Conservation (phyloP, 2,329 filamentous ascomycete genomes). For the Albophoma yamanashiensis region DNA sequence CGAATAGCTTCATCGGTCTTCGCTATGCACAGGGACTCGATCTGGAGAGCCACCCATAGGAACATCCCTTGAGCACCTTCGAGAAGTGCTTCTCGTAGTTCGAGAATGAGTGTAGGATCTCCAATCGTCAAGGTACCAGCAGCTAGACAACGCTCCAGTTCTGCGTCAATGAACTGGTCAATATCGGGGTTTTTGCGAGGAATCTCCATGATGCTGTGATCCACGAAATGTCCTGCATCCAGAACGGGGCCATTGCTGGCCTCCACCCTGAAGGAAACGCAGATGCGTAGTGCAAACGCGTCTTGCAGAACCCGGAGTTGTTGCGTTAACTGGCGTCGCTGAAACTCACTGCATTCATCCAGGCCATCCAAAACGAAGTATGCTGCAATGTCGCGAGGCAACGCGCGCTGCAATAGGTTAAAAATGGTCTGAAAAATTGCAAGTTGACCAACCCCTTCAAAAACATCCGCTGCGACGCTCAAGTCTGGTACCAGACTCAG, state of each 20-base stretch:
- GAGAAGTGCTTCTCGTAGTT: slow-evolving; percentile 8
- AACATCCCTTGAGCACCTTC: slow-evolving; percentile 25
- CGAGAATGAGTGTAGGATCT: not conserved
- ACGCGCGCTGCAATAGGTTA: not conserved
- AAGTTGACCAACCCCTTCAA: not conserved
- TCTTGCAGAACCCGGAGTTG: not conserved
- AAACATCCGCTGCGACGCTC: not conserved
- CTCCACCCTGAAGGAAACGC: not conserved
- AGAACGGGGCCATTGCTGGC: not conserved
- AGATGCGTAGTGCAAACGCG: not conserved
- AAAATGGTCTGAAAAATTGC: not conserved
- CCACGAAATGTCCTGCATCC: not conserved
- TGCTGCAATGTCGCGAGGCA: not conserved
- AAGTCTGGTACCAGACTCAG: not conserved
- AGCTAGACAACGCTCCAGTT: not conserved
- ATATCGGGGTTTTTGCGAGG: not conserved
- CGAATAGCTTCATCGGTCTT: slow-evolving; percentile 24
- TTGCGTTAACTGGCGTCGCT: not conserved
- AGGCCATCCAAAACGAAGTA: not conserved
- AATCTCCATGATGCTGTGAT: not conserved
- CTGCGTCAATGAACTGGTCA: not conserved
- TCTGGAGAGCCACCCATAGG: slow-evolving; percentile 24
- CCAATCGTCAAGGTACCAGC: not conserved
- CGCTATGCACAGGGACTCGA: slow-evolving; percentile 20
- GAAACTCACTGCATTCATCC: not conserved